These are phyloP conservation scores for Cyberlindnera mrakii DNA, from an alignment of 805 yeast species.

Conservation along the genomic window DNA sequence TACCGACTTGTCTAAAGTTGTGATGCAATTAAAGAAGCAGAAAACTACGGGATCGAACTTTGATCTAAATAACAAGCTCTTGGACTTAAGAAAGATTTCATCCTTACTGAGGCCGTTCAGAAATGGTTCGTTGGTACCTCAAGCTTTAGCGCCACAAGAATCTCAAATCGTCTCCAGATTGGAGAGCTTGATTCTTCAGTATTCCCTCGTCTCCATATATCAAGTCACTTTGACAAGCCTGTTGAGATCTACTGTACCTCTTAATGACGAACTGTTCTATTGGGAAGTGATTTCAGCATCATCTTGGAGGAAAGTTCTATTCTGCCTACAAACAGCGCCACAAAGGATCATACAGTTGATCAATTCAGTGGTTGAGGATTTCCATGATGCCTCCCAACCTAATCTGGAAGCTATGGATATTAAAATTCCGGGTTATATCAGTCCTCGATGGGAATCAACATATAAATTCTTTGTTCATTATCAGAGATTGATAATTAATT, in stretches of 20 bases:
- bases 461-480: slow-evolving; percentile 11
- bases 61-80: slow-evolving; percentile 4
- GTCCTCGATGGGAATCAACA: slow-evolving; percentile 1
- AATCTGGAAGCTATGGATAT: not conserved
- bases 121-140: no score
- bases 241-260: slow-evolving; percentile 35
- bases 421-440: slow-evolving; percentile 5
- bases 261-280: slow-evolving; percentile 39
- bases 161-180: no score
- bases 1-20: not conserved
- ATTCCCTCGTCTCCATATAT: slow-evolving; percentile 28
- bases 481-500: slow-evolving; percentile 5
- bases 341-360: slow-evolving; percentile 13
- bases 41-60: not conserved
- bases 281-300: slow-evolving; percentile 36
- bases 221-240: slow-evolving; percentile 29
- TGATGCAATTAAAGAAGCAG: not conserved
- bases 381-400: slow-evolving; percentile 4
- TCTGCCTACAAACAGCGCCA: slow-evolving; percentile 37
- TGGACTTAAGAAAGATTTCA: slow-evolving; percentile 8
- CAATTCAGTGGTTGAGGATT: slow-evolving; percentile 21
- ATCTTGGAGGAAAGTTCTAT: slow-evolving; percentile 26
- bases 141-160: no score
- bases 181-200: slow-evolving; percentile 3
- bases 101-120: slow-evolving; percentile 8